phyloP scores from a whole-genome alignment of 176 grass and related monocot genomes.

The Puccinellia tenuiflora region DNA sequence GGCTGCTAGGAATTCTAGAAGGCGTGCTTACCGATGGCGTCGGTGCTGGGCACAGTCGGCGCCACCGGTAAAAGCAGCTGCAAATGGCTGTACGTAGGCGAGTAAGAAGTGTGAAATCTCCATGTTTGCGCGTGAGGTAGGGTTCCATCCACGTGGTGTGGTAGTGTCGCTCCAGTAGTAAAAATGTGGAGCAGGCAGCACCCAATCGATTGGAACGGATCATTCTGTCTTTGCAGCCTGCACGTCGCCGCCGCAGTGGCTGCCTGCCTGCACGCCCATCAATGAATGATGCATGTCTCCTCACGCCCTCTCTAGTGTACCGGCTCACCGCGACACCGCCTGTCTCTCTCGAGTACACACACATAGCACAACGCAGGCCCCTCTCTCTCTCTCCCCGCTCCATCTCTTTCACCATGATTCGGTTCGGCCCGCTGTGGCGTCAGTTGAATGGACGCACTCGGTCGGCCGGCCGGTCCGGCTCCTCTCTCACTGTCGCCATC shows the following conservation, averaged over 20 bases:
- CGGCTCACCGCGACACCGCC: too few relatives aligned
- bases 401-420: slow-evolving; percentile 35
- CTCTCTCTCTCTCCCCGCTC: too few relatives aligned
- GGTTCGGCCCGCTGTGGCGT: not conserved
- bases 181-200: not conserved
- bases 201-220: not conserved
- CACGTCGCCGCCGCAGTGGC: not conserved
- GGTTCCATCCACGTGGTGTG: slow-evolving; percentile 11
- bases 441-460: slow-evolving; percentile 6
- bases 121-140: not conserved
- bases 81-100: not conserved
- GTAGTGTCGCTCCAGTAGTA: not conserved
- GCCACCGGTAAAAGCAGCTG: not conserved
- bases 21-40: not conserved
- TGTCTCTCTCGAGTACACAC: slow-evolving; percentile 13
- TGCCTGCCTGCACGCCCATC: slow-evolving; percentile 33
- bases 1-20: not conserved
- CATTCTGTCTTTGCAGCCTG: slow-evolving; percentile 18
- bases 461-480: not conserved
- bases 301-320: not conserved
- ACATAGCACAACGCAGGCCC: not conserved
- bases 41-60: slow-evolving; percentile 1
- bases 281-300: slow-evolving; percentile 40
- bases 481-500: not conserved
- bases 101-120: slow-evolving; percentile 11